Percentiles rank a stretch among this genome's conserved stretches.
phyloP scores from a whole-genome alignment of 495 filamentous ascomycete genomes.

The Hypoxylon trugodes region DNA sequence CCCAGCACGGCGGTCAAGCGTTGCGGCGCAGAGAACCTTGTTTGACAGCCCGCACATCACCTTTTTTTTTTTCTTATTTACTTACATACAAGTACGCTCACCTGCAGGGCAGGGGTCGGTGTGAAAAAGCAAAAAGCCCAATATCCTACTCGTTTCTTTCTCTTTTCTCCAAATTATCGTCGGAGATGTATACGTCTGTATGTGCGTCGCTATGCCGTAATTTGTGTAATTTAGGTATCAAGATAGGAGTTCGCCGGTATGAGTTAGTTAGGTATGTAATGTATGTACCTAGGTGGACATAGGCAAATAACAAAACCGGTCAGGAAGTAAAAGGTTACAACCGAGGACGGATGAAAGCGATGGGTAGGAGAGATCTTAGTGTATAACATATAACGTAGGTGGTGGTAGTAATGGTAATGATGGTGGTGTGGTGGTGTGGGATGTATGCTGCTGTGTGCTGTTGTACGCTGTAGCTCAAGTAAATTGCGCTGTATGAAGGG shows the following conservation, averaged over 20 bases:
- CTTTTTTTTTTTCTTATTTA: not conserved
- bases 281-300: not conserved
- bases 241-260: no score
- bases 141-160: not conserved
- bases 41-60: constrained; percentile 23
- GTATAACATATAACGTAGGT: not conserved
- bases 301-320: constrained; percentile 14
- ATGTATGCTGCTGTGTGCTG: no score
- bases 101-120: constrained; percentile 26
- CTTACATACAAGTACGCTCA: not conserved
- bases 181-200: no score
- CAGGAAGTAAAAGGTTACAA: not conserved
- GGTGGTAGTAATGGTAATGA: not conserved
- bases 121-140: constrained; percentile 15
- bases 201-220: no score
- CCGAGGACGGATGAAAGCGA: constrained; percentile 16
- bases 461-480: no score
- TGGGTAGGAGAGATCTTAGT: not conserved
- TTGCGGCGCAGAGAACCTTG: constrained; percentile 31
- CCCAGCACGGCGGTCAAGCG: constrained; percentile 39
- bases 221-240: no score
- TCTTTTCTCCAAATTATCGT: not conserved
- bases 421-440: not conserved
- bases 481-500: no score
- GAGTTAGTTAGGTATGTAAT: constrained; percentile 9